phyloP scores from a whole-genome alignment of 495 filamentous ascomycete species.

The Immersiella caudata region DNA sequence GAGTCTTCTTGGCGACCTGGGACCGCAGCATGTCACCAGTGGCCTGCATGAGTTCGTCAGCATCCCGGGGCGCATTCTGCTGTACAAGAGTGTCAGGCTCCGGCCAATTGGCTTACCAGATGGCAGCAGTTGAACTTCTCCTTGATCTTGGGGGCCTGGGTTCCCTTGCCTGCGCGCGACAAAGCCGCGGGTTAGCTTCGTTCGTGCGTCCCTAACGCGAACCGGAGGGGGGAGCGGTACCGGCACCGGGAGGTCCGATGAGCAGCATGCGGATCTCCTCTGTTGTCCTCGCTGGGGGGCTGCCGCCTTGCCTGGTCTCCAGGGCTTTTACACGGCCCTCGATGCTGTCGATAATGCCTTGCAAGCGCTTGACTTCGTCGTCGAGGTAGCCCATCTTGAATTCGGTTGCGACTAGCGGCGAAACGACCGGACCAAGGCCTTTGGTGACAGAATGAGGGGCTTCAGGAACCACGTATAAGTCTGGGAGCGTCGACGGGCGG shows the following conservation, averaged over 20 bases:
- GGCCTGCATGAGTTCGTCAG: constrained; percentile 59
- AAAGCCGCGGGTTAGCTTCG: constrained; percentile 22
- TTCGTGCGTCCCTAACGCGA: not conserved
- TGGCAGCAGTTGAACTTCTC: constrained; percentile 97
- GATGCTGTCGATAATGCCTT: constrained; percentile 77
- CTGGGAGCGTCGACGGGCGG: not conserved
- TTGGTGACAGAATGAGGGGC: constrained; percentile 4
- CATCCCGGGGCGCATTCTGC: not conserved
- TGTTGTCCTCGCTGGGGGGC: constrained; percentile 49
- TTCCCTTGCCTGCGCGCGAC: constrained; percentile 83
- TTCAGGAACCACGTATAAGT: constrained; percentile 21
- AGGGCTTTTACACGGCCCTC: constrained; percentile 80
- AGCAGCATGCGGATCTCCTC: constrained; percentile 89
- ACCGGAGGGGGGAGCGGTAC: constrained; percentile 55
- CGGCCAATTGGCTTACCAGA: constrained; percentile 65
- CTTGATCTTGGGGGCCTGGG: constrained; percentile 96
- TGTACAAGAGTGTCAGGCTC: constrained; percentile 6
- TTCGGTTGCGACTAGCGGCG: constrained; percentile 31
- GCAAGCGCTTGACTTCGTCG: constrained; percentile 75
- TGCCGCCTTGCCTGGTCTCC: constrained; percentile 61
- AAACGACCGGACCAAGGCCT: constrained; percentile 43
- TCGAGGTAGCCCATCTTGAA: constrained; percentile 81
- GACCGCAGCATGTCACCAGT: constrained; percentile 99
- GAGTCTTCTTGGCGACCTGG: constrained; percentile 97
- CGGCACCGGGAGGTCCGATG: constrained; percentile 96